phyloP scores from a whole-genome alignment of 306 rosid species.

The Prunus kanzakura region DNA sequence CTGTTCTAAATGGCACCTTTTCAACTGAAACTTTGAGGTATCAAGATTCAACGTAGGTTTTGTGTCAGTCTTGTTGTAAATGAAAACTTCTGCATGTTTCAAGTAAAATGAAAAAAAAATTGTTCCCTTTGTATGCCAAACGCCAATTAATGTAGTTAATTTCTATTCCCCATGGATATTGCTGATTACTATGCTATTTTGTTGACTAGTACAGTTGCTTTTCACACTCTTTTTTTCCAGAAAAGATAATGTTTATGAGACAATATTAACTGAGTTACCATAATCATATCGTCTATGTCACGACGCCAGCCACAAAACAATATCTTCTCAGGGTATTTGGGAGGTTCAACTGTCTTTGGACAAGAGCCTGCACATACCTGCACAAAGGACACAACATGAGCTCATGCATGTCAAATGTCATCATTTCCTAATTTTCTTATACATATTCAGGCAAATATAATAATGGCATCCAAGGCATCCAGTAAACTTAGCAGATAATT shows the following conservation, averaged over 20 bases:
- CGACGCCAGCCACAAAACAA: slow-evolving; percentile 99
- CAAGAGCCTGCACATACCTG: slow-evolving; percentile 59
- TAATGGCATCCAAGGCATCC: not conserved
- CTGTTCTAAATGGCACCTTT: not conserved
- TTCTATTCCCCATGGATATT: not conserved
- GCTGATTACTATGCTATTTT: not conserved
- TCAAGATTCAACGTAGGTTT: not conserved
- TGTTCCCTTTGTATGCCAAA: not conserved
- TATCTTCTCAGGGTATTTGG: slow-evolving; percentile 87
- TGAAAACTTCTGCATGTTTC: not conserved
- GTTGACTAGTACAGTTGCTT: not conserved
- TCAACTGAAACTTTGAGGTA: not conserved
- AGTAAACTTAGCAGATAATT: not conserved
- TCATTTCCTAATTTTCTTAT: no score
- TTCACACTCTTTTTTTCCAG: not conserved
- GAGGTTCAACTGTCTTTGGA: slow-evolving; percentile 62
- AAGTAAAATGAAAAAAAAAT: not conserved
- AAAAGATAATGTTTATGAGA: not conserved
- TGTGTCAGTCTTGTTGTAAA: not conserved
- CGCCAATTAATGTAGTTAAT: not conserved
- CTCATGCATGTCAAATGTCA: not conserved
- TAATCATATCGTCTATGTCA: slow-evolving; percentile 94
- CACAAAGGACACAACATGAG: slow-evolving; percentile 29
- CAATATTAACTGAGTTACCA: slow-evolving; percentile 52
- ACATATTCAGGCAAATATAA: not conserved